Evolutionary conservation across 106 monocot species (phyloP), one percentile per base, ranked within the genome.

Genomic region (Apostasia ramifera): DNA sequence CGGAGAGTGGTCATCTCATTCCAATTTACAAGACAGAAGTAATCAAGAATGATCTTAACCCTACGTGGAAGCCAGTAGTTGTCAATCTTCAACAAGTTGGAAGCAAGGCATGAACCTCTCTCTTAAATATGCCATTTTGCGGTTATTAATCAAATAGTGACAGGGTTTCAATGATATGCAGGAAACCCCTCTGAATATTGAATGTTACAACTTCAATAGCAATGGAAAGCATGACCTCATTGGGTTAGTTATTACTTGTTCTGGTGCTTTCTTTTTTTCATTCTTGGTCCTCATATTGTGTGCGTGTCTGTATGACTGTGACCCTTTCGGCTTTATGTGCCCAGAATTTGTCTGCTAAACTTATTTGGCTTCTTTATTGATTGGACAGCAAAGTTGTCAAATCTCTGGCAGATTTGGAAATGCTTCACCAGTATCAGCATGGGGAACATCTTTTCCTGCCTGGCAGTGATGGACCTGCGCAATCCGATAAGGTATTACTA

Each of bases 21-120:
- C 95, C 95, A 73, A 79, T 95, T 71, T 91, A 80, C 74, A 95
- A 91, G 78, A 91, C 95, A 44, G 95, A 95, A 84, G 91, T 88
- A 64, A 85, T 63, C 75, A 95, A 82, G 78, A 95, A 95, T 79
- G 86, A 95, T 73, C 95, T 88, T 40, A 88, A 91, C 82, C 95
- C 95, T 43, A 81, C 40, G 5, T 95, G 91, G 91, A 95, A 86
- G 66, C 83, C 91, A 61, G 63, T 88, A 55, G 57, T 80, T 68
- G 10, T 91, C 73, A 95, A 84, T 77, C 81, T 95, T 75, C 91
- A 91, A 74, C 95, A 95, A 82, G 77, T 86, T 77, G 88, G 86
- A 76, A 86, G 88, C 80, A 84, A 91, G 86, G 95, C 76, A 95
- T 61, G 68, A 44, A 4, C 38, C 72, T 59, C 40, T 63, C 52